These are phyloP conservation scores for Hippophae tibetana DNA, from an alignment of 306 rosid species.

Conservation along the genomic window DNA sequence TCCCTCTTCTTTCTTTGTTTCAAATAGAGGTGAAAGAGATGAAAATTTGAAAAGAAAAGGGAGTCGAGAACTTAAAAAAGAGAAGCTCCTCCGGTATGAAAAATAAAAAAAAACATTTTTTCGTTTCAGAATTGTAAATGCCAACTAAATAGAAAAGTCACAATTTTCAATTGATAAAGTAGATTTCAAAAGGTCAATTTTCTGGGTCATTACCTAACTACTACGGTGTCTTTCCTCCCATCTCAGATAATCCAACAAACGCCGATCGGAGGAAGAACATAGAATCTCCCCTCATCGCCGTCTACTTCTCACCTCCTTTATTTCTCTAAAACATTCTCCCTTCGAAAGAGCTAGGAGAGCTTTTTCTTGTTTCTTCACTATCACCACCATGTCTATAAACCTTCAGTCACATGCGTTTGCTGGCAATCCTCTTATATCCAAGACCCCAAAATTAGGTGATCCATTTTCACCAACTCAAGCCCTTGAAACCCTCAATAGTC, in stretches of 20 bases:
- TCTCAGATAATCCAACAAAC: slow-evolving; percentile 8
- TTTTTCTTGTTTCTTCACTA: slow-evolving; percentile 7
- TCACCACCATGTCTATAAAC: slow-evolving; percentile 43
- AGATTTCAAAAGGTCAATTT: no score
- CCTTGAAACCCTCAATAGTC: slow-evolving; percentile 46
- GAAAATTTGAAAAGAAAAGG: no score
- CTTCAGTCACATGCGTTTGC: slow-evolving; percentile 54
- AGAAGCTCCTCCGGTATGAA: no score
- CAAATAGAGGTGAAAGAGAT: no score
- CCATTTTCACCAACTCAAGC: slow-evolving; percentile 51
- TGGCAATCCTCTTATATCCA: slow-evolving; percentile 45
- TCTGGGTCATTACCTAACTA: neutral
- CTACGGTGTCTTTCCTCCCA: neutral
- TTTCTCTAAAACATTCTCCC: slow-evolving; percentile 10
- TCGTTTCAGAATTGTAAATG: no score
- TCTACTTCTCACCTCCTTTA: slow-evolving; percentile 12
- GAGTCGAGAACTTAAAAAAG: no score
- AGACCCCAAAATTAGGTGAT: slow-evolving; percentile 35
- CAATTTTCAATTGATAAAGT: no score
- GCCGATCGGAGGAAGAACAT: slow-evolving; percentile 18
- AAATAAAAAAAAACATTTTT: no score
- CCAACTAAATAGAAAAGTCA: no score
- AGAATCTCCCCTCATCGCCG: slow-evolving; percentile 19
- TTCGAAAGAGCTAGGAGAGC: slow-evolving; percentile 8
- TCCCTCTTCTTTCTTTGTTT: no score